These are phyloP conservation scores for Dacryopinax primogenitus DNA, from an alignment of 768 basidiomycete genomes.

Conservation along the genomic window DNA sequence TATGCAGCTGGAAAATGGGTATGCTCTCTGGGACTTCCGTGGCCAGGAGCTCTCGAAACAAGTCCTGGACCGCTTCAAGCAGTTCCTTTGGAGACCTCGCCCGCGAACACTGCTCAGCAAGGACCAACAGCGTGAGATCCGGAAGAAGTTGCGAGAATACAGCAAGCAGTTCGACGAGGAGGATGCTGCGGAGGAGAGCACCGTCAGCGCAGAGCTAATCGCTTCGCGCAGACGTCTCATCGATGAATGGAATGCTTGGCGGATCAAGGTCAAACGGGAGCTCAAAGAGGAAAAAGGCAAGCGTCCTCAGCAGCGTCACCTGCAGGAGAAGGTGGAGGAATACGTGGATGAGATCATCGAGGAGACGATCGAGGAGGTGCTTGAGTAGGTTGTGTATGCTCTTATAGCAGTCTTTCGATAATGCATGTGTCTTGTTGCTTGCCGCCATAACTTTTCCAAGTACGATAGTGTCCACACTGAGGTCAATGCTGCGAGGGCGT, in stretches of 20 bases:
- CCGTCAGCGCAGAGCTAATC: slow-evolving; percentile 84
- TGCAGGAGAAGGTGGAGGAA: slow-evolving; percentile 82
- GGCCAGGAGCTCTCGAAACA: slow-evolving; percentile 89
- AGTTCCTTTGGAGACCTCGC: slow-evolving; percentile 97
- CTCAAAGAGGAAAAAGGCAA: slow-evolving; percentile 40
- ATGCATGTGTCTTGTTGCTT: background rate
- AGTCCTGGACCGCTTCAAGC: slow-evolving; percentile 90
- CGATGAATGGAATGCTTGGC: slow-evolving; percentile 99
- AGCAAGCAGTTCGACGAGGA: slow-evolving; percentile 90
- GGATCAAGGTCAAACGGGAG: slow-evolving; percentile 54
- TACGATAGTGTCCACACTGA: too few species aligned
- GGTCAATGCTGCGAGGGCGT: too few species aligned
- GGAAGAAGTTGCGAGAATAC: slow-evolving; percentile 83
- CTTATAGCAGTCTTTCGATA: background rate
- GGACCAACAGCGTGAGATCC: slow-evolving; percentile 74
- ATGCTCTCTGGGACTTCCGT: slow-evolving; percentile 93
- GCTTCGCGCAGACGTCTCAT: slow-evolving; percentile 81
- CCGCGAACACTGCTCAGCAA: slow-evolving; percentile 74
- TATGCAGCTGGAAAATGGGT: slow-evolving; percentile 84
- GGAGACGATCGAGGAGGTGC: slow-evolving; percentile 64
- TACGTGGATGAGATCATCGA: slow-evolving; percentile 90
- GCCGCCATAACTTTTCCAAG: too few species aligned
- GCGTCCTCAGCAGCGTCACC: slow-evolving; percentile 33
- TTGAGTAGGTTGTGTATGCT: slow-evolving; percentile 15
- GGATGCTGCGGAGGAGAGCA: slow-evolving; percentile 88